phyloP scores from a whole-genome alignment of 78 protist genomes.

The Isochrysis galbana region DNA sequence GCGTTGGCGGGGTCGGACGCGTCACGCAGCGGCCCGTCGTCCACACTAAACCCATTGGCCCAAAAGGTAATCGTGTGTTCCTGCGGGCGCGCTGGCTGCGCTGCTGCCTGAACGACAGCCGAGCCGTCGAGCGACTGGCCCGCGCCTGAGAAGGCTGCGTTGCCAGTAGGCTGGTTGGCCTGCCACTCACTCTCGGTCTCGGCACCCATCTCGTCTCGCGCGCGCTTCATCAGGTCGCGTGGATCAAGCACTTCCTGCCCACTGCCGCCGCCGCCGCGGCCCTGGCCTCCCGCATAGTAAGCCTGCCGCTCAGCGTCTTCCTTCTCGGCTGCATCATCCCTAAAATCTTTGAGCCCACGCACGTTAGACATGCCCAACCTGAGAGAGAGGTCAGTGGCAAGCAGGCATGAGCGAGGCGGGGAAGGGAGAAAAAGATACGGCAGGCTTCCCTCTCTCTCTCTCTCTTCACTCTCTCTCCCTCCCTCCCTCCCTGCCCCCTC shows the following conservation, averaged over 20 bases:
- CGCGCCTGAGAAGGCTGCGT: not conserved
- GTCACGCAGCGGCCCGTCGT: constrained; percentile 71
- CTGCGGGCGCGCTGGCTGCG: not conserved
- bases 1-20: constrained; percentile 57
- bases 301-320: constrained; percentile 32
- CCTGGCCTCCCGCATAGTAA: constrained; percentile 28
- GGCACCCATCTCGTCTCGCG: constrained; percentile 27
- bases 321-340: not conserved
- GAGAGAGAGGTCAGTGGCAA: no score
- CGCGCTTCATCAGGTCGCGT: constrained; percentile 25
- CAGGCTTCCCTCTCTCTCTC: no score
- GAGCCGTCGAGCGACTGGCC: not conserved
- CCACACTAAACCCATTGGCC: constrained; percentile 73
- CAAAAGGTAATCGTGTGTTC: constrained; percentile 60
- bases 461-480: no score
- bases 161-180: not conserved
- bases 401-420: no score
- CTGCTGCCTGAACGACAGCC: not conserved
- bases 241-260: constrained; percentile 18
- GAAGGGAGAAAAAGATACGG: no score
- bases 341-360: not conserved
- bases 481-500: no score
- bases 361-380: no score
- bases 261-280: not conserved
- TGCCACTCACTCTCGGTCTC: not conserved